Evolutionary conservation across 2,329 filamentous ascomycete genomes (phyloP).

Genomic region (Penicillium freii): DNA sequence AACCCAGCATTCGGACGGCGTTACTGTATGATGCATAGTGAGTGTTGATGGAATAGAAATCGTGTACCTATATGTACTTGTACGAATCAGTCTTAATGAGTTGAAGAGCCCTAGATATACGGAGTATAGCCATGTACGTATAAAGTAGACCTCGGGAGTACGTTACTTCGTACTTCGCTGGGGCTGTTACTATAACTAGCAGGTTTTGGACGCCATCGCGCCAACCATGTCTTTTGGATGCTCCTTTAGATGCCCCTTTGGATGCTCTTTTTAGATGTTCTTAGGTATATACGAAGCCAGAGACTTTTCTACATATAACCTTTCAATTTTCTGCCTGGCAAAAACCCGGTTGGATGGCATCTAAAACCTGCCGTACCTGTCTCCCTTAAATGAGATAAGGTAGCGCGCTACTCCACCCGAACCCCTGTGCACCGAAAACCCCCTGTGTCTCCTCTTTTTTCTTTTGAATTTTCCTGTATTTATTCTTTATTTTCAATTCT

Average conservation of each 20-base stretch:
- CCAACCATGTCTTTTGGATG: too few relatives aligned
- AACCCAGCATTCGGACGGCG: slow-evolving; percentile 35
- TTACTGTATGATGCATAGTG: slow-evolving; percentile 22
- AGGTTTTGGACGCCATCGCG: too few relatives aligned
- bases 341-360: too few relatives aligned
- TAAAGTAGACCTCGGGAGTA: not conserved
- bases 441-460: not conserved
- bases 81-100: not conserved
- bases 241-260: too few relatives aligned
- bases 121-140: not conserved
- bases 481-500: not conserved
- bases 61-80: slow-evolving; percentile 3
- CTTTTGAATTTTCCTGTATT: not conserved
- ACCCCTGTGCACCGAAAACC: not conserved
- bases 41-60: slow-evolving; percentile 2
- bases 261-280: too few relatives aligned
- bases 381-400: not conserved
- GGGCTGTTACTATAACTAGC: not conserved
- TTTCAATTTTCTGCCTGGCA: too few relatives aligned
- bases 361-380: not conserved
- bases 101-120: not conserved
- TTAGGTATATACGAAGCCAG: too few relatives aligned
- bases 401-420: not conserved
- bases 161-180: not conserved
- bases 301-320: too few relatives aligned